These are phyloP conservation scores for Sclerospora graminicola DNA, from an alignment of 352 stramenopile genomes.

Conservation along the genomic window DNA sequence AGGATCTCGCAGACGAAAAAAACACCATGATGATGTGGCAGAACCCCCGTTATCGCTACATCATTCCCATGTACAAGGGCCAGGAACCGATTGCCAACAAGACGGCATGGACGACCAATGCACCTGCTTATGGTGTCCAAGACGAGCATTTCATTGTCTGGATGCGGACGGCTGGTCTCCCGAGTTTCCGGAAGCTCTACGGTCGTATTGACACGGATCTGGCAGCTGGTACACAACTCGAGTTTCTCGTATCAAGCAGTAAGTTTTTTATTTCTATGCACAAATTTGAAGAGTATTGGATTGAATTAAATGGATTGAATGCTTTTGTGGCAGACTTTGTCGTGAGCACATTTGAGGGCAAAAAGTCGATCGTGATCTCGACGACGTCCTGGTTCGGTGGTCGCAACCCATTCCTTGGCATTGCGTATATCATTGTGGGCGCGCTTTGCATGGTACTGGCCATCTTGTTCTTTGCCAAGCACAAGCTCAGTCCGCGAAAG, in stretches of 20 bases:
- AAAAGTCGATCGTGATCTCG: constrained; percentile 94
- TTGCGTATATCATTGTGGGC: constrained; percentile 94
- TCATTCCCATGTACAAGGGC: constrained; percentile 59
- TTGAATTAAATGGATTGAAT: constrained; percentile 3
- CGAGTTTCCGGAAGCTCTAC: constrained; percentile 99
- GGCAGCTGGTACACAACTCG: constrained; percentile 75
- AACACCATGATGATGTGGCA: constrained; percentile 72
- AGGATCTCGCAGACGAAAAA: constrained; percentile 22
- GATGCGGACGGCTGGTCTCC: constrained; percentile 97
- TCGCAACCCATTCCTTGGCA: constrained; percentile 94
- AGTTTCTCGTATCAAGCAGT: constrained; percentile 90
- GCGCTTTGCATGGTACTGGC: constrained; percentile 89
- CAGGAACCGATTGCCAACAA: constrained; percentile 55
- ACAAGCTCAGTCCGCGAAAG: constrained; percentile 91
- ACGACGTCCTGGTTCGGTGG: constrained; percentile 95
- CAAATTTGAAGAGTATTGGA: neutral
- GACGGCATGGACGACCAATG: constrained; percentile 64
- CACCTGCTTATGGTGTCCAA: constrained; percentile 83
- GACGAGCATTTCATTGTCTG: constrained; percentile 99
- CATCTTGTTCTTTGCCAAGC: constrained; percentile 94
- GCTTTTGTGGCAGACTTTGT: constrained; percentile 83
- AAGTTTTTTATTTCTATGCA: constrained; percentile 20
- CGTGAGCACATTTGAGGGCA: constrained; percentile 91
- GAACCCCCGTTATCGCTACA: constrained; percentile 70
- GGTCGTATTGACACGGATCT: constrained; percentile 94